Evolutionary conservation across 495 filamentous ascomycete genomes (phyloP).

Genomic region (Jackrogersella multiformis): DNA sequence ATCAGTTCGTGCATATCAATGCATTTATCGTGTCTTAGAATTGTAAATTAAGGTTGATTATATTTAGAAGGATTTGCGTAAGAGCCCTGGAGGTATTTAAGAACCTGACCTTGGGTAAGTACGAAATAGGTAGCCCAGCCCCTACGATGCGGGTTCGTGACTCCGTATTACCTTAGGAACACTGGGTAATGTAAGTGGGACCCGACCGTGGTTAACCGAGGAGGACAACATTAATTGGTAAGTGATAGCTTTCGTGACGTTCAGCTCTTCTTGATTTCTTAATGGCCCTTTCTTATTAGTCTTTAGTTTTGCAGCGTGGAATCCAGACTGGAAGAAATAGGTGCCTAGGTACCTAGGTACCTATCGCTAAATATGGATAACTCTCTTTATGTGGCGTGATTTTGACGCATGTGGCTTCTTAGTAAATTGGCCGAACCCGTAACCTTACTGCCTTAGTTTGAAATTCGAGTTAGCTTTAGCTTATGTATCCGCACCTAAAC

Average conservation of each 20-base stretch:
- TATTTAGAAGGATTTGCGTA: constrained; percentile 33
- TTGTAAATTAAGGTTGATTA: constrained; percentile 16
- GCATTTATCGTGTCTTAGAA: constrained; percentile 5
- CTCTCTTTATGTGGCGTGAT: constrained; percentile 18
- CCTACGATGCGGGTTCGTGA: neutral
- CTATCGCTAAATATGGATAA: constrained; percentile 18
- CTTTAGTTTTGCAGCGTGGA: constrained; percentile 5
- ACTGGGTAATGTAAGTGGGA: constrained; percentile 17
- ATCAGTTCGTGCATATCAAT: constrained; percentile 5
- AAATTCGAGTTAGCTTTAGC: constrained; percentile 1
- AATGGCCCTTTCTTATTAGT: neutral
- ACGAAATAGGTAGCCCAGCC: too few species aligned
- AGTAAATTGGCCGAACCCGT: constrained; percentile 7
- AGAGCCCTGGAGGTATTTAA: too few species aligned
- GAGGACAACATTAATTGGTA: neutral
- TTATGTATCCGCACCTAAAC: neutral
- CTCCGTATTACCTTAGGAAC: constrained; percentile 13
- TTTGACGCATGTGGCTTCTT: constrained; percentile 24
- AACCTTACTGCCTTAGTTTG: neutral
- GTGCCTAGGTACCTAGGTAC: too few species aligned
- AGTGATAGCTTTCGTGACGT: neutral
- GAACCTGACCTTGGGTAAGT: constrained; percentile 12
- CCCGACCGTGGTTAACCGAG: constrained; percentile 25
- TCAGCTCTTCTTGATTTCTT: constrained; percentile 6
- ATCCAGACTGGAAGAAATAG: constrained; percentile 7